Percentiles rank a stretch among this genome's conserved stretches.
phyloP scores from a whole-genome alignment of 495 filamentous ascomycete species.

The Trichodelitschia bisporula region DNA sequence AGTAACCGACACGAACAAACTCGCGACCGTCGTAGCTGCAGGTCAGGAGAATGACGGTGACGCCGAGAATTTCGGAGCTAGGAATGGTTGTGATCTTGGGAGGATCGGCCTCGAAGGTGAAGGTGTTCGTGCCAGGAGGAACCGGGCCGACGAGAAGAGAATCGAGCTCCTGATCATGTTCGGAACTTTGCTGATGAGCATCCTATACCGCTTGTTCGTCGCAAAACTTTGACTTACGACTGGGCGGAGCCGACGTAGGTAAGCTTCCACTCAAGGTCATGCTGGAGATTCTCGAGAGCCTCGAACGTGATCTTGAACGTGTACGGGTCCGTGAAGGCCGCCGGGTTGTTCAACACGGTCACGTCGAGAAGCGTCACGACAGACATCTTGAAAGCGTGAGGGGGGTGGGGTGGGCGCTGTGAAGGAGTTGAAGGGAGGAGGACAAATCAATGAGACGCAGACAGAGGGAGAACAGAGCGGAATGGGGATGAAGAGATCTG shows the following conservation, averaged over 20 bases:
- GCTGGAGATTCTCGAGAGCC: constrained; percentile 76
- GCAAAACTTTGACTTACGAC: constrained; percentile 66
- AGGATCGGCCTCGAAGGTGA: constrained; percentile 87
- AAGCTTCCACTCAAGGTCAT: constrained; percentile 94
- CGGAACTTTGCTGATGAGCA: no score
- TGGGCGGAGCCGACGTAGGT: constrained; percentile 97
- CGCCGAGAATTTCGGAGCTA: constrained; percentile 79
- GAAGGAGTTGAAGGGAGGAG: no score
- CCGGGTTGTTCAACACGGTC: constrained; percentile 88
- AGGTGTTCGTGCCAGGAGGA: constrained; percentile 93
- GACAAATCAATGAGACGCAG: no score
- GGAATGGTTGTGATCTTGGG: constrained; percentile 78
- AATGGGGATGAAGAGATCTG: no score
- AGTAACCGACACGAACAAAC: constrained; percentile 96
- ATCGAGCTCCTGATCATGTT: constrained; percentile 96
- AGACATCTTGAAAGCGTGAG: constrained; percentile 48
- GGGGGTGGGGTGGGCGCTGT: no score
- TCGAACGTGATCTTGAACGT: constrained; percentile 98
- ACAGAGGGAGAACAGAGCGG: no score
- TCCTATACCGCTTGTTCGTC: no score
- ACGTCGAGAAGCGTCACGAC: constrained; percentile 90
- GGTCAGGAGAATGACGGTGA: constrained; percentile 88
- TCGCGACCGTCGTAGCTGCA: constrained; percentile 92
- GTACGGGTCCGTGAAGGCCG: constrained; percentile 67
- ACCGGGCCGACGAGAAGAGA: constrained; percentile 89